Conservation (phyloP, 352 stramenopile genomes). For the Phytophthora cactorum region DNA sequence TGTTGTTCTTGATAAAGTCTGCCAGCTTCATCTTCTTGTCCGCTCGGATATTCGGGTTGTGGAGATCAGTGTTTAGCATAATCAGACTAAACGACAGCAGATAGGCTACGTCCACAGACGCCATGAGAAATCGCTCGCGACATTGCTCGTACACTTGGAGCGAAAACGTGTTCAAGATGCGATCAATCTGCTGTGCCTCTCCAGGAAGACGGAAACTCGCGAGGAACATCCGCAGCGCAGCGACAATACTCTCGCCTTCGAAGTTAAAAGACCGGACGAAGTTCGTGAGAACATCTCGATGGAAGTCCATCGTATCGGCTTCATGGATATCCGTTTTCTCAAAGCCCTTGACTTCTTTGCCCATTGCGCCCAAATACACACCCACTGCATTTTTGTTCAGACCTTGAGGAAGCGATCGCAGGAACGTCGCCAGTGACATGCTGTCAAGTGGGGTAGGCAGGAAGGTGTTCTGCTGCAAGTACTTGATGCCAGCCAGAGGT, state of each 20-base stretch:
- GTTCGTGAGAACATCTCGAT: constrained; percentile 68
- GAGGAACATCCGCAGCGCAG: constrained; percentile 84
- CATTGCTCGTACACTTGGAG: constrained; percentile 87
- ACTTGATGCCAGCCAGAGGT: constrained; percentile 90
- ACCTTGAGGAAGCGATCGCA: constrained; percentile 82
- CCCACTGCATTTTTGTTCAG: constrained; percentile 86
- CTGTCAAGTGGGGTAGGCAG: constrained; percentile 80
- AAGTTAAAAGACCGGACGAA: constrained; percentile 89
- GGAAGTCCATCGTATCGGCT: constrained; percentile 87
- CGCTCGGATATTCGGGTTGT: constrained; percentile 84
- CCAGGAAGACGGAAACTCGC: constrained; percentile 84
- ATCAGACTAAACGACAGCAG: constrained; percentile 91
- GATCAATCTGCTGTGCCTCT: constrained; percentile 90
- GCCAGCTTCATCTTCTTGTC: constrained; percentile 90
- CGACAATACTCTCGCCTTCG: constrained; percentile 72
- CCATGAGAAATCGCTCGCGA: constrained; percentile 85
- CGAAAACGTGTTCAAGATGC: constrained; percentile 89
- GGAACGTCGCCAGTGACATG: constrained; percentile 83
- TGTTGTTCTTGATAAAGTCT: constrained; percentile 92
- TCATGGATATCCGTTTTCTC: constrained; percentile 79
- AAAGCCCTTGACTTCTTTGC: constrained; percentile 79
- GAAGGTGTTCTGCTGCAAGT: constrained; percentile 80
- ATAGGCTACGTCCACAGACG: constrained; percentile 90
- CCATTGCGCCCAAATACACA: constrained; percentile 86
- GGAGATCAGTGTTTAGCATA: constrained; percentile 90